Evolutionary conservation across 495 filamentous ascomycete genomes (phyloP).

Genomic region (Entonaema liquescens): DNA sequence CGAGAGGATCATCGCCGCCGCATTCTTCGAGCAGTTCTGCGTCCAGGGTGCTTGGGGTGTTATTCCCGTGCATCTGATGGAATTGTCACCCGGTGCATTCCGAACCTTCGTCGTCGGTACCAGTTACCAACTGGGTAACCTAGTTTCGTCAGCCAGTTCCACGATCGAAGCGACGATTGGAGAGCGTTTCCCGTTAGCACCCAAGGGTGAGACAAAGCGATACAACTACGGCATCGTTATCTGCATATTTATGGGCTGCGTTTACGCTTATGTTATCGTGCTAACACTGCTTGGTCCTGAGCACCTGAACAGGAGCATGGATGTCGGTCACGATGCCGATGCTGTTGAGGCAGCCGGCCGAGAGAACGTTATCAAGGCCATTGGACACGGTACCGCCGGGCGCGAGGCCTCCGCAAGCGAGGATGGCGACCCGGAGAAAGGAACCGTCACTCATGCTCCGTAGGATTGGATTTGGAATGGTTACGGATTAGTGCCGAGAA

Average conservation of each 20-base stretch:
- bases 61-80: slow-evolving; percentile 88
- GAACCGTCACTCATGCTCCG: slow-evolving; percentile 23
- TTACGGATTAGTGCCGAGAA: neutral
- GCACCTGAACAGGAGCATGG: slow-evolving; percentile 69
- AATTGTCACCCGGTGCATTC: slow-evolving; percentile 81
- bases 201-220: slow-evolving; percentile 54
- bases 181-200: slow-evolving; percentile 77
- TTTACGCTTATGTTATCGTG: slow-evolving; percentile 83
- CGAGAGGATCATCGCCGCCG: slow-evolving; percentile 74
- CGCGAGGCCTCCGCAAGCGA: slow-evolving; percentile 31
- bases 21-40: slow-evolving; percentile 93
- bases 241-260: slow-evolving; percentile 92
- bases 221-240: slow-evolving; percentile 92
- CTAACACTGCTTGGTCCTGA: slow-evolving; percentile 82
- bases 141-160: slow-evolving; percentile 78
- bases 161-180: slow-evolving; percentile 89
- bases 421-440: slow-evolving; percentile 44
- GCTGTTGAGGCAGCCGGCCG: slow-evolving; percentile 62
- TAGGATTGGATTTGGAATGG: slow-evolving; percentile 10
- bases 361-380: slow-evolving; percentile 41
- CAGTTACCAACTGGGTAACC: slow-evolving; percentile 84
- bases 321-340: slow-evolving; percentile 72
- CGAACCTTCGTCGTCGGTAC: slow-evolving; percentile 87
- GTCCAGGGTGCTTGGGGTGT: slow-evolving; percentile 89
- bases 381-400: slow-evolving; percentile 3